Base-by-base conservation (phyloP, 768 basidiomycete genomes). In the Calocera viscosa region DNA sequence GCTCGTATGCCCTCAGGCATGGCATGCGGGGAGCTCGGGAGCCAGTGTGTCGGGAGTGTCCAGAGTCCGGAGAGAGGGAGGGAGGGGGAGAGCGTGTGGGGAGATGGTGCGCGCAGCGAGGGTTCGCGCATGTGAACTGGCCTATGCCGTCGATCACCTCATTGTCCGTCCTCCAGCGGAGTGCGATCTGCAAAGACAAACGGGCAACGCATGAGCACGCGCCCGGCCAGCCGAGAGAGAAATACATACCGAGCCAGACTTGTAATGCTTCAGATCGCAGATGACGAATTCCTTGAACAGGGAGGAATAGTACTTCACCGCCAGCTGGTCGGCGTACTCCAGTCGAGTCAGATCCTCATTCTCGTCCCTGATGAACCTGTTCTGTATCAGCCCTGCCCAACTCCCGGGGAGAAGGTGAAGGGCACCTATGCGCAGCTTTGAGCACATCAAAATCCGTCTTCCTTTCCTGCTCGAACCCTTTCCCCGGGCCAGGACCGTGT, bases 191-290 rank as follows among this genome's bases (percentile, higher is more conserved):
- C 26, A 68, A 19, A 30, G 8, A 2, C 12, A 2, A 68, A 26
- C n/a, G n/a, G n/a, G 24, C 12, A 33, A 43, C 8, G 43, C 66
- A 30, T 68, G 63, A 30, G 34, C 26, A 68, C 22, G 12, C 41
- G 14, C 30, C 16, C 24, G 43, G n/a, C n/a, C n/a, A n/a, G n/a
- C n/a, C n/a, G n/a, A 24, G 67, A 16, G 60, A 2, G 49, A n/a
- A 33, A 65, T 17, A 32, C 86, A 69, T 69, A 94, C 92, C 68
- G 90, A 88, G 17, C 91, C 90, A 0, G 89, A 86, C 78, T 93
- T 96, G 81, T 91, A 96, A 73, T 97, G 95, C 78, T 97, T 97
- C 68, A 97, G 79, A 76, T 97, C 92, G 73, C 91, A 93, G 24
- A 94, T 80, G 0, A 90, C 91, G 72, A 87, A 98, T 76, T 98